Percentiles rank a stretch among this genome's conserved stretches.
Conservation (phyloP, 2,329 filamentous ascomycete species). For the Delphinella strobiligena region DNA sequence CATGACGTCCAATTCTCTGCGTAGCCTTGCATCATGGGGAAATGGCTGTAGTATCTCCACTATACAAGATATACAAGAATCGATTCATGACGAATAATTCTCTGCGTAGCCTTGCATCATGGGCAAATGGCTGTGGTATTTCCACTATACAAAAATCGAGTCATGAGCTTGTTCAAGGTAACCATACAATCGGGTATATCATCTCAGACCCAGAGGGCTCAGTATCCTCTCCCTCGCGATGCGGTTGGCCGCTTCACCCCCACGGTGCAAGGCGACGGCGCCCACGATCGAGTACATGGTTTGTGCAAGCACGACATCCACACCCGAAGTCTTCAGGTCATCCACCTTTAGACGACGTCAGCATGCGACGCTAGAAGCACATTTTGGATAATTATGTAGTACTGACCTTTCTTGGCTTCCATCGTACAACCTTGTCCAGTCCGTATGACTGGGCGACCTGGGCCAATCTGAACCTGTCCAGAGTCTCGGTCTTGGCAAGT, state of each 20-base stretch:
- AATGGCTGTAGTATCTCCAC: no score
- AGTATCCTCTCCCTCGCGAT: constrained; percentile 69
- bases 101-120: no score
- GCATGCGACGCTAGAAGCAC: no score
- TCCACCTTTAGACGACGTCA: constrained; percentile 35
- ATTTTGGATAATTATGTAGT: constrained; percentile 1
- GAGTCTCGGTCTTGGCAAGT: constrained; percentile 47
- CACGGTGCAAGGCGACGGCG: constrained; percentile 78
- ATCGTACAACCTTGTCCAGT: constrained; percentile 64
- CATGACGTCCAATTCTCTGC: no score
- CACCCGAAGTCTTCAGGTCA: constrained; percentile 60
- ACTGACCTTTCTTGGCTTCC: constrained; percentile 74
- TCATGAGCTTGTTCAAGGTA: no score
- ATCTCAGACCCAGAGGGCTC: constrained; percentile 27
- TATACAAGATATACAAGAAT: no score
- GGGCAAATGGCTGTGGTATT: background rate
- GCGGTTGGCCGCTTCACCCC: constrained; percentile 63
- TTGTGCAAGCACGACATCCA: constrained; percentile 61
- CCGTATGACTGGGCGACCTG: constrained; percentile 58
- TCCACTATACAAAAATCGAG: no score
- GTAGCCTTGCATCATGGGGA: no score
- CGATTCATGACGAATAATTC: no score
- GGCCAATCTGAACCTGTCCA: constrained; percentile 54
- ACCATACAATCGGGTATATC: constrained; percentile 9
- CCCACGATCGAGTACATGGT: constrained; percentile 78